A percentile compares a stretch with the other conserved stretches of the same genome.
phyloP scores from a whole-genome alignment of 2,329 filamentous ascomycete species.

The Xylariaceae sp. region DNA sequence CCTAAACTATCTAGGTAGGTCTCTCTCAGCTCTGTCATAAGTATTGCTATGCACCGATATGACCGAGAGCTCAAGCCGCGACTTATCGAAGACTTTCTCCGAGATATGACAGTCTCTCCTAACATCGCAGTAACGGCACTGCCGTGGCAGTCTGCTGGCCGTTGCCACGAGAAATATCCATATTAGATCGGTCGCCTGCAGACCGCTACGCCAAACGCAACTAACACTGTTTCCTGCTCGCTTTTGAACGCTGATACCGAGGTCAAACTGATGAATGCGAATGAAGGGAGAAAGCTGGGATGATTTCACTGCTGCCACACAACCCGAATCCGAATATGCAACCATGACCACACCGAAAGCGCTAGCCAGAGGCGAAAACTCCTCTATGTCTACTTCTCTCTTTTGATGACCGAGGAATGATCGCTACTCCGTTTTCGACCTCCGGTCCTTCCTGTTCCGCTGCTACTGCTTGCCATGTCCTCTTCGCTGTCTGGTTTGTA shows the following conservation, averaged over 20 bases:
- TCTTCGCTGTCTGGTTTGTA: constrained; percentile 41
- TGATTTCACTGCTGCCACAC: constrained; percentile 14
- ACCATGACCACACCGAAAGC: constrained; percentile 21
- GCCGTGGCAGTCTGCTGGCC: too few relatives aligned
- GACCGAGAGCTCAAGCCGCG: too few relatives aligned
- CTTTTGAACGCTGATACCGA: background rate
- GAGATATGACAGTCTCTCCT: too few relatives aligned
- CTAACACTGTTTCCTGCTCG: too few relatives aligned
- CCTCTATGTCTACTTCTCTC: constrained; percentile 29
- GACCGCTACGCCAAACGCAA: too few relatives aligned
- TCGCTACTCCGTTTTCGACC: constrained; percentile 30
- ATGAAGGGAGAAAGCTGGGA: background rate
- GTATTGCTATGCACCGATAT: too few relatives aligned
- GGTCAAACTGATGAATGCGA: constrained; percentile 6
- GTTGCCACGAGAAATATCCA: too few relatives aligned
- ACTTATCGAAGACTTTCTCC: too few relatives aligned
- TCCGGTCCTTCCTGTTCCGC: constrained; percentile 20
- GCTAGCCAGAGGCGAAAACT: constrained; percentile 16
- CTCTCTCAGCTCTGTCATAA: too few relatives aligned
- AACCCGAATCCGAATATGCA: constrained; percentile 16
- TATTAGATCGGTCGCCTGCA: too few relatives aligned
- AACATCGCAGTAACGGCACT: too few relatives aligned
- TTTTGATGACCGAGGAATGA: constrained; percentile 29
- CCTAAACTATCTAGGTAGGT: too few relatives aligned
- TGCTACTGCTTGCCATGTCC: constrained; percentile 20